Evolutionary conservation across 2,329 filamentous ascomycete genomes (phyloP).

Genomic region (Diplodia corticola): DNA sequence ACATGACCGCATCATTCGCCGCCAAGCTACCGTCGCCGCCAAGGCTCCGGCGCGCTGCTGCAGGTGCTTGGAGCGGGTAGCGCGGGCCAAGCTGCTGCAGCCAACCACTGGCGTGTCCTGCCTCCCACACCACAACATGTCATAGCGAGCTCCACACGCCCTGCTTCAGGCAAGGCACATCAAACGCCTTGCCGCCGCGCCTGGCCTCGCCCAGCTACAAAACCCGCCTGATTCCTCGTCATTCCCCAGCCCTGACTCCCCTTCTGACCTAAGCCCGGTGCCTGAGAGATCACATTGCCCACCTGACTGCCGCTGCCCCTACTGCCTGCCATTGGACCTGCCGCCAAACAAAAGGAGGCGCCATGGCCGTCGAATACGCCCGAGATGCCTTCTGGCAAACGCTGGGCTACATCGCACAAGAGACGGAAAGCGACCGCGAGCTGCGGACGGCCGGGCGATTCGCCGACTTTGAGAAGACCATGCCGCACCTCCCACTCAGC

Average conservation of each 20-base stretch:
- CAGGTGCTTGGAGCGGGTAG: not conserved
- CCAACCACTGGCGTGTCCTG: not conserved
- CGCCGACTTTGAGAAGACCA: slow-evolving; percentile 38
- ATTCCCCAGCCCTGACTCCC: not conserved
- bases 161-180: not conserved
- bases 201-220: not conserved
- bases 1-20: slow-evolving; percentile 7
- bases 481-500: slow-evolving; percentile 35
- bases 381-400: slow-evolving; percentile 14
- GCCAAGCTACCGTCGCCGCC: slow-evolving; percentile 1
- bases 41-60: slow-evolving; percentile 5
- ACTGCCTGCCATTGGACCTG: too few relatives aligned
- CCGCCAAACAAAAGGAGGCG: not conserved
- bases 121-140: not conserved
- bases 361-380: slow-evolving; percentile 1
- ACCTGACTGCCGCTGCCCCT: not conserved
- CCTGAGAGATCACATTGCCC: not conserved
- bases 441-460: slow-evolving; percentile 27
- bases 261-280: not conserved
- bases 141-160: slow-evolving; percentile 1
- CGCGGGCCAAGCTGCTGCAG: not conserved
- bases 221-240: not conserved
- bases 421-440: slow-evolving; percentile 8
- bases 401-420: not conserved
- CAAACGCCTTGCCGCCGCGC: not conserved